Evolutionary conservation across 2,329 filamentous ascomycete species (phyloP).

Genomic region (Calonectria fujianensis): DNA sequence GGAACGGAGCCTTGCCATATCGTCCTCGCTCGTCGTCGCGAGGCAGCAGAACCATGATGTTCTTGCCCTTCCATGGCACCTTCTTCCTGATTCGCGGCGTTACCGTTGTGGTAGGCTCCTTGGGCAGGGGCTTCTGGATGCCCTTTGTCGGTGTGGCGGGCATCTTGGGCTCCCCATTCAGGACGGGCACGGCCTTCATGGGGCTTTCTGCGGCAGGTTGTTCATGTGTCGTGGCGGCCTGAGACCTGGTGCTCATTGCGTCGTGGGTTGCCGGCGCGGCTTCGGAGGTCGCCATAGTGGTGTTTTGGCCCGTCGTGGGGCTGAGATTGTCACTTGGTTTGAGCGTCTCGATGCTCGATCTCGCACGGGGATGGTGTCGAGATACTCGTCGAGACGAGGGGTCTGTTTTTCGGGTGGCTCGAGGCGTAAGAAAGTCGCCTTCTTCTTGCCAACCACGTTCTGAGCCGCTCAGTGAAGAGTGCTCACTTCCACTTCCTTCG

Average conservation of each 20-base stretch:
- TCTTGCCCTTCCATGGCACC: constrained; percentile 84
- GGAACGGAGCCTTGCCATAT: constrained; percentile 71
- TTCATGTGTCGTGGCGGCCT: constrained; percentile 53
- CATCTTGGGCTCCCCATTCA: constrained; percentile 56
- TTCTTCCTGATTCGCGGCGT: constrained; percentile 81
- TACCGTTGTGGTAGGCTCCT: constrained; percentile 59
- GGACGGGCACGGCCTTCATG: constrained; percentile 45
- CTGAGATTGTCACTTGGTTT: constrained; percentile 59
- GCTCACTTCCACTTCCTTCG: constrained; percentile 82
- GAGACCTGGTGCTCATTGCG: constrained; percentile 53
- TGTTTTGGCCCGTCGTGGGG: constrained; percentile 55
- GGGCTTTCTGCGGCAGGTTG: constrained; percentile 53
- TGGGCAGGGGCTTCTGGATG: constrained; percentile 61
- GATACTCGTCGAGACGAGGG: constrained; percentile 55
- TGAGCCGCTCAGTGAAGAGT: constrained; percentile 83
- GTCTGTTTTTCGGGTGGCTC: constrained; percentile 57
- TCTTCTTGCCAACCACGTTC: constrained; percentile 72
- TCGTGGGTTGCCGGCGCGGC: constrained; percentile 55
- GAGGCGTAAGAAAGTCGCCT: constrained; percentile 69
- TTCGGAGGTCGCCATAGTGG: constrained; percentile 59
- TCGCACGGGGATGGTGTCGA: constrained; percentile 66
- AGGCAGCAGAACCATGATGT: constrained; percentile 82
- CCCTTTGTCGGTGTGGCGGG: constrained; percentile 61
- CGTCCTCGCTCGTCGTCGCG: constrained; percentile 79
- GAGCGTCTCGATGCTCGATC: constrained; percentile 75